phyloP scores from a whole-genome alignment of 2,329 filamentous ascomycete species.

The Raffaelea arxii region DNA sequence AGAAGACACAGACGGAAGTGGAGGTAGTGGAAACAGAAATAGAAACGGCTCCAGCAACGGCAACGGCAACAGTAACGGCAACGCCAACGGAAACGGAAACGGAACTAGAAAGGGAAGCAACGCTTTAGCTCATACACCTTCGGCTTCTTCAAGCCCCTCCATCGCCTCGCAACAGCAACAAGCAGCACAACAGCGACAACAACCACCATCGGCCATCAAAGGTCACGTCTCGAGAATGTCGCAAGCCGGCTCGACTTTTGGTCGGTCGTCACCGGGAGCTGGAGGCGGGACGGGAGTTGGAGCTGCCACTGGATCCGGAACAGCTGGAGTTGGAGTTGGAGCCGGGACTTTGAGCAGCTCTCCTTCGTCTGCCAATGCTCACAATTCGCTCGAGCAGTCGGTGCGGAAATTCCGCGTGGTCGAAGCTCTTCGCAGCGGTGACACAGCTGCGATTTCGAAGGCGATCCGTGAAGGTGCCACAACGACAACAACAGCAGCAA shows the following conservation, averaged over 20 bases:
- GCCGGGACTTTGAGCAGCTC: no score
- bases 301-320: no score
- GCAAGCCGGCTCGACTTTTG: constrained; percentile 24
- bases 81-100: no score
- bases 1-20: no score
- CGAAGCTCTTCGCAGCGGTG: constrained; percentile 81
- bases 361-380: constrained; percentile 5
- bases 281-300: no score
- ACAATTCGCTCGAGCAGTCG: constrained; percentile 71
- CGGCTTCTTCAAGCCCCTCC: not conserved
- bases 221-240: constrained; percentile 40
- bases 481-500: constrained; percentile 9
- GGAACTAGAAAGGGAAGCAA: no score
- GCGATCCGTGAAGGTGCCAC: constrained; percentile 61
- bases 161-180: constrained; percentile 15
- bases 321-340: no score
- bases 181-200: not conserved
- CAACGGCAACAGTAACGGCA: constrained; percentile 26
- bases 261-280: not conserved
- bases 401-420: constrained; percentile 91
- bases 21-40: no score
- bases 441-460: constrained; percentile 81
- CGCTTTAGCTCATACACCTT: no score
- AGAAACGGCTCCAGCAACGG: no score
- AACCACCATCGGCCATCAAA: constrained; percentile 20